A percentile compares a stretch with the other conserved stretches of the same genome.
phyloP scores from a whole-genome alignment of 2,329 filamentous ascomycete species.

The Paecilomyces formosus region DNA sequence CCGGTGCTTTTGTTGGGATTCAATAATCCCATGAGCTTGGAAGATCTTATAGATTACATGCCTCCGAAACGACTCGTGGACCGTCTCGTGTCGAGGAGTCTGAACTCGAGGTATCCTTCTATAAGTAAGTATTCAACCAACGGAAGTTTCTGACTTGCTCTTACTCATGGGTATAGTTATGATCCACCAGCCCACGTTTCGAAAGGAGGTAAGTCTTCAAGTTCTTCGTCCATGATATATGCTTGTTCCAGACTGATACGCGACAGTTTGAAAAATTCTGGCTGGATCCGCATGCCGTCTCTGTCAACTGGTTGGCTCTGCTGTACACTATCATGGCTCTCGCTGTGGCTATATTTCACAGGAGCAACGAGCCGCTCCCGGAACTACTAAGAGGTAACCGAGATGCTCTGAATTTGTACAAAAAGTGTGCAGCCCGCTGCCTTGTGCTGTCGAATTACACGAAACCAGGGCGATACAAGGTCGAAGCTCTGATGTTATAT shows the following conservation, averaged over 20 bases:
- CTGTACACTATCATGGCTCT: slow-evolving; percentile 22
- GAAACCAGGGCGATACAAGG: slow-evolving; percentile 23
- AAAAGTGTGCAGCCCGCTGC: slow-evolving; percentile 34
- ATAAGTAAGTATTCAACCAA: slow-evolving; percentile 13
- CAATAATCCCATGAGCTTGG: slow-evolving; percentile 15
- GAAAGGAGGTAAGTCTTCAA: slow-evolving; percentile 33
- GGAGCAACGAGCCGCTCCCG: slow-evolving; percentile 17
- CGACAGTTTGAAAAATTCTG: slow-evolving; percentile 25
- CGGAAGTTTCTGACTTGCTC: slow-evolving; percentile 41
- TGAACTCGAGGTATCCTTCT: slow-evolving; percentile 25
- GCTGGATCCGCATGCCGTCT: slow-evolving; percentile 16
- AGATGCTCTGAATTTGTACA: slow-evolving; percentile 37
- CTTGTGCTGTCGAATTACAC: slow-evolving; percentile 27
- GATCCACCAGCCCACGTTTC: slow-evolving; percentile 24
- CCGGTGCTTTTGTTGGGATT: slow-evolving; percentile 23
- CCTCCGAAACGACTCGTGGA: slow-evolving; percentile 24
- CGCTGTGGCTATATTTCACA: slow-evolving; percentile 17
- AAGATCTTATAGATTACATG: slow-evolving; percentile 25
- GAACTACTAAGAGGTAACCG: slow-evolving; percentile 8
- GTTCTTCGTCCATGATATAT: slow-evolving; percentile 21
- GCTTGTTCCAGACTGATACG: neutral
- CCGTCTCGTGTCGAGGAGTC: slow-evolving; percentile 24
- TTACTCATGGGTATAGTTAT: slow-evolving; percentile 28
- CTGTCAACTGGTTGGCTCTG: slow-evolving; percentile 23
- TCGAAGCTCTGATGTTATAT: slow-evolving; percentile 23